These are phyloP conservation scores for Eleusine coracana DNA, from an alignment of 176 grass and related monocot genomes.

Conservation along the genomic window DNA sequence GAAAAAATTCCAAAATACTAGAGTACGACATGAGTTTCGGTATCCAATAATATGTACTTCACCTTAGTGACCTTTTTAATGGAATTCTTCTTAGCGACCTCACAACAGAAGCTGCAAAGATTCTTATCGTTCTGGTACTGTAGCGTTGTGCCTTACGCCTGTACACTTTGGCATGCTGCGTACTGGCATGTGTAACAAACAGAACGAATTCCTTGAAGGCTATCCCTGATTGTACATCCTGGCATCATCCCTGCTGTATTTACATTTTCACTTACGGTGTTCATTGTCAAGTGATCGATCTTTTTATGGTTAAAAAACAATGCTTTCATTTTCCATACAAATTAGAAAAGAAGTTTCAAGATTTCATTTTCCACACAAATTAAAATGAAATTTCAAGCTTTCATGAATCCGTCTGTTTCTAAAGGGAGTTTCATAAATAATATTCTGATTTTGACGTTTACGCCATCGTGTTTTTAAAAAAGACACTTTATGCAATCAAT, in stretches of 20 bases:
- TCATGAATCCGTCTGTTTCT: too few species aligned
- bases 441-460: too few species aligned
- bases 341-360: background rate
- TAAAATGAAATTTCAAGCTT: too few species aligned
- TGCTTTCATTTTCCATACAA: background rate
- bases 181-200: slow-evolving; percentile 7
- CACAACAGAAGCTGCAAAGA: background rate
- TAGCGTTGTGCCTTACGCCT: background rate
- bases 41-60: background rate
- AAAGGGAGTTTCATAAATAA: too few species aligned
- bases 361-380: too few species aligned
- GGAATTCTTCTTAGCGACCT: background rate
- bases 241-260: background rate
- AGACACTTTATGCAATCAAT: background rate
- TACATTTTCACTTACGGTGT: background rate
- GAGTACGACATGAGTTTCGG: background rate
- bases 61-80: background rate
- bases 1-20: background rate
- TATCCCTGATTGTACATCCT: background rate
- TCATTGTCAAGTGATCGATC: background rate
- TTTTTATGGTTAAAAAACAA: background rate
- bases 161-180: slow-evolving; percentile 6
- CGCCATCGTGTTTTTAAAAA: too few species aligned
- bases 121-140: background rate
- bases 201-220: background rate